Conservation (phyloP, 2,329 filamentous ascomycete genomes). For the Knufia fluminis region DNA sequence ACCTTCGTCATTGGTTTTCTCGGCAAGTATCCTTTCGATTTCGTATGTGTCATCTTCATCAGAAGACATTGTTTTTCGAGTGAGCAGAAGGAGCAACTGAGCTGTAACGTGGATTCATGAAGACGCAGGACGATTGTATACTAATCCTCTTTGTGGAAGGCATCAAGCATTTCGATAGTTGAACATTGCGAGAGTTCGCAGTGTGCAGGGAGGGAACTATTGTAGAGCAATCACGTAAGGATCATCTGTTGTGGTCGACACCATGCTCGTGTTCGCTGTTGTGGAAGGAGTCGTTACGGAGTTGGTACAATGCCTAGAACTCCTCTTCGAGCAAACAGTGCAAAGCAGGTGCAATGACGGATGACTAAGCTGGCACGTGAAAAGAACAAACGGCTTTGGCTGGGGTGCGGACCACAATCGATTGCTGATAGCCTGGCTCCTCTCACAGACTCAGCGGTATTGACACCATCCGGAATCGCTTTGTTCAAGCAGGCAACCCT, state of each 20-base stretch:
- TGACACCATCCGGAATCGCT: background rate
- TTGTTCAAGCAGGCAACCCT: background rate
- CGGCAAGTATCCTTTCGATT: conserved; percentile 44
- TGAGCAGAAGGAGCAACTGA: too few species aligned
- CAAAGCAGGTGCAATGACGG: background rate
- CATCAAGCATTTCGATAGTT: background rate
- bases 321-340: too few species aligned
- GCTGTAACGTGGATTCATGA: too few species aligned
- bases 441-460: background rate
- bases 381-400: background rate
- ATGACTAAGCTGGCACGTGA: conserved; percentile 2
- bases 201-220: too few species aligned
- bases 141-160: background rate
- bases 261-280: too few species aligned
- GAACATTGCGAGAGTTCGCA: too few species aligned
- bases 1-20: conserved; percentile 21
- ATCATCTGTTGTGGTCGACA: too few species aligned
- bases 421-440: background rate
- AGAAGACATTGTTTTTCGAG: background rate
- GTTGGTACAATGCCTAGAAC: too few species aligned
- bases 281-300: too few species aligned
- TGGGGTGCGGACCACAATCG: background rate
- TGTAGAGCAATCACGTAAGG: too few species aligned
- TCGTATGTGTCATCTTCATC: conserved; percentile 39
- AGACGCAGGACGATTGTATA: too few species aligned